Conservation (phyloP, 2,329 filamentous ascomycete species). For the Hysterium pulicare region DNA sequence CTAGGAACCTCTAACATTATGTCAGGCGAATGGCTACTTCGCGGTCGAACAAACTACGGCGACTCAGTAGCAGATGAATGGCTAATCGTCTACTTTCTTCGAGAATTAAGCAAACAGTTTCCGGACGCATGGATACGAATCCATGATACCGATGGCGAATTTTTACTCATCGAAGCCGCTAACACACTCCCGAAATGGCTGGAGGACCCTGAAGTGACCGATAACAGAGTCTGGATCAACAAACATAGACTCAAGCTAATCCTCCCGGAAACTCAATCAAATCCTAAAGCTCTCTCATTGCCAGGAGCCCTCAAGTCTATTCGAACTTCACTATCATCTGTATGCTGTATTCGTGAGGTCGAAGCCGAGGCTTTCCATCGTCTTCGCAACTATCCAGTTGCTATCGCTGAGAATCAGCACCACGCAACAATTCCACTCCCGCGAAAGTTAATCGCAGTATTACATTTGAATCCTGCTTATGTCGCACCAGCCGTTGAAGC, state of each 20-base stretch:
- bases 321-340: slow-evolving; percentile 50
- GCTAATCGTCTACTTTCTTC: slow-evolving; percentile 87
- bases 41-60: slow-evolving; percentile 79
- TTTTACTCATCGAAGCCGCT: slow-evolving; percentile 90
- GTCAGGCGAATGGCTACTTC: slow-evolving; percentile 56
- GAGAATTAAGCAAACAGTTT: slow-evolving; percentile 72
- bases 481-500: slow-evolving; percentile 83
- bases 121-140: slow-evolving; percentile 76
- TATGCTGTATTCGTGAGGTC: slow-evolving; percentile 70
- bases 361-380: slow-evolving; percentile 91
- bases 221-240: slow-evolving; percentile 86
- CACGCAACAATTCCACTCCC: slow-evolving; percentile 71
- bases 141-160: slow-evolving; percentile 88
- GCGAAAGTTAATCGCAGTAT: slow-evolving; percentile 73
- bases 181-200: slow-evolving; percentile 85
- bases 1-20: neutral
- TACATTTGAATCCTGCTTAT: slow-evolving; percentile 71
- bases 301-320: slow-evolving; percentile 63
- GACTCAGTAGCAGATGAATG: slow-evolving; percentile 97
- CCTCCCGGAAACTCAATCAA: slow-evolving; percentile 44
- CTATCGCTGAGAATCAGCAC: slow-evolving; percentile 74
- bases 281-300: slow-evolving; percentile 52
- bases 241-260: slow-evolving; percentile 73
- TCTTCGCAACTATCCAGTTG: slow-evolving; percentile 74
- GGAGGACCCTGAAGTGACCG: slow-evolving; percentile 83